A percentile compares a stretch with the other conserved stretches of the same genome.
Evolutionary conservation across 129 eudicot species (phyloP).

Genomic region (Pittosporum tobira): DNA sequence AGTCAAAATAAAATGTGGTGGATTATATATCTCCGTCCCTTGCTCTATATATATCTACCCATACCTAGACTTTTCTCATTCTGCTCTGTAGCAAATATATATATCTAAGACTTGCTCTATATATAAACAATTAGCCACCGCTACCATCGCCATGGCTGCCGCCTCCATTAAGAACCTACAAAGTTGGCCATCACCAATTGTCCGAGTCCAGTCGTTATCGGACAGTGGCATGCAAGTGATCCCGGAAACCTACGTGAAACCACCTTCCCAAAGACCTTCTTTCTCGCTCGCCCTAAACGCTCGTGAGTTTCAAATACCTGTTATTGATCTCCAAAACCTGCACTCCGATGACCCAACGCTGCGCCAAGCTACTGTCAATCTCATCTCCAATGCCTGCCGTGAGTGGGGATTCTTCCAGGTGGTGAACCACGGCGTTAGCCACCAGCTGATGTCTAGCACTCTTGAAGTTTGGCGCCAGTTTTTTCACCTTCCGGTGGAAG

Average conservation of each 20-base stretch:
- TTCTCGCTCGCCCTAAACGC: too few species aligned
- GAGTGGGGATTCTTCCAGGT: slow-evolving; percentile 80
- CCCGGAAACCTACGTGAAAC: slow-evolving; percentile 51
- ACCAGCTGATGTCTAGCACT: slow-evolving; percentile 29
- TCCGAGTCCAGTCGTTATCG: slow-evolving; percentile 59
- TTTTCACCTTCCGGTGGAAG: slow-evolving; percentile 43
- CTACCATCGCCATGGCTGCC: too few species aligned
- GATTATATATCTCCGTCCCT: too few species aligned
- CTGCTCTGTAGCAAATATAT: too few species aligned
- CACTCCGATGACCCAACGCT: slow-evolving; percentile 17
- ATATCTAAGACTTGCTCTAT: too few species aligned
- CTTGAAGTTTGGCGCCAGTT: slow-evolving; percentile 62
- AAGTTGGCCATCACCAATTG: slow-evolving; percentile 72
- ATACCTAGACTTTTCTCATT: too few species aligned
- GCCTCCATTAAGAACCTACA: slow-evolving; percentile 27
- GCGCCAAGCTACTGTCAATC: slow-evolving; percentile 15
- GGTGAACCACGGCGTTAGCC: slow-evolving; percentile 65
- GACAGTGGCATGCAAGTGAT: slow-evolving; percentile 51
- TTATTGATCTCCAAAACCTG: slow-evolving; percentile 24
- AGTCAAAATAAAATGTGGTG: too few species aligned
- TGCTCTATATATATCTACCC: too few species aligned
- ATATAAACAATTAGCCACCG: too few species aligned
- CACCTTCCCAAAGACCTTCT: slow-evolving; percentile 26
- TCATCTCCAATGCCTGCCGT: slow-evolving; percentile 39
- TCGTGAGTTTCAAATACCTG: slow-evolving; percentile 10